phyloP scores from a whole-genome alignment of 352 stramenopile genomes.

The Globisporangium mamillatum region DNA sequence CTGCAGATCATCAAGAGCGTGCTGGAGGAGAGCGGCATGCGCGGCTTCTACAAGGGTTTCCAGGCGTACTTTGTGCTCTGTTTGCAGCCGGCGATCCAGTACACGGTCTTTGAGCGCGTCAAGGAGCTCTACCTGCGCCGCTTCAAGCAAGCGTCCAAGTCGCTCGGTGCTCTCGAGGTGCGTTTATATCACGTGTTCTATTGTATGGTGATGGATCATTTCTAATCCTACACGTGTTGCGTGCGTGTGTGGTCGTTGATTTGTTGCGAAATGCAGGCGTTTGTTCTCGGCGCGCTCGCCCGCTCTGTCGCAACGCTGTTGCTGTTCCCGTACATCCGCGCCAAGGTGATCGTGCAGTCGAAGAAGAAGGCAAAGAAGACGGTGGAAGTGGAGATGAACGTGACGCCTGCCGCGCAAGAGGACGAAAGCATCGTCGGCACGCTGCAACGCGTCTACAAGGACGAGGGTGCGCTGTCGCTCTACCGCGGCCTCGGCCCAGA shows the following conservation, averaged over 20 bases:
- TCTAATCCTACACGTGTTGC: not conserved
- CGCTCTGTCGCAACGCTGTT: conserved; percentile 93
- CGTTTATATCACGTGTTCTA: conserved; percentile 4
- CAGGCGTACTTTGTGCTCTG: conserved; percentile 94
- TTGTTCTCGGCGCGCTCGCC: conserved; percentile 93
- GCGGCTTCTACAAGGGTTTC: conserved; percentile 86
- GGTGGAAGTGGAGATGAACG: conserved; percentile 15
- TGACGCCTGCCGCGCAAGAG: not conserved
- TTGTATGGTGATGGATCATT: not conserved
- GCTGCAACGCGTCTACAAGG: conserved; percentile 69
- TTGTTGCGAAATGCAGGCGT: conserved; percentile 65
- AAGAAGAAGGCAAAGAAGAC: conserved; percentile 58
- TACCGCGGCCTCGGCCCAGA: conserved; percentile 95
- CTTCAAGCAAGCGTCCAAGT: conserved; percentile 53
- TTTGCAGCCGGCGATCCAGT: conserved; percentile 96
- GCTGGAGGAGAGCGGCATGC: conserved; percentile 61
- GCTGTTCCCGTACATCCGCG: conserved; percentile 96
- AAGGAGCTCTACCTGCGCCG: conserved; percentile 66
- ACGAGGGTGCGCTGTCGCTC: conserved; percentile 86
- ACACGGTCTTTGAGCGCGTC: conserved; percentile 94
- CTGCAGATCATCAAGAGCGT: conserved; percentile 62
- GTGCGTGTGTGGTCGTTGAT: conserved; percentile 23
- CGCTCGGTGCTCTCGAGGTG: conserved; percentile 69
- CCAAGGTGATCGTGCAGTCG: conserved; percentile 93
- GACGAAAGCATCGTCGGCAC: conserved; percentile 80